phyloP scores from a whole-genome alignment of 495 filamentous ascomycete genomes.

The Penicillium salamii region DNA sequence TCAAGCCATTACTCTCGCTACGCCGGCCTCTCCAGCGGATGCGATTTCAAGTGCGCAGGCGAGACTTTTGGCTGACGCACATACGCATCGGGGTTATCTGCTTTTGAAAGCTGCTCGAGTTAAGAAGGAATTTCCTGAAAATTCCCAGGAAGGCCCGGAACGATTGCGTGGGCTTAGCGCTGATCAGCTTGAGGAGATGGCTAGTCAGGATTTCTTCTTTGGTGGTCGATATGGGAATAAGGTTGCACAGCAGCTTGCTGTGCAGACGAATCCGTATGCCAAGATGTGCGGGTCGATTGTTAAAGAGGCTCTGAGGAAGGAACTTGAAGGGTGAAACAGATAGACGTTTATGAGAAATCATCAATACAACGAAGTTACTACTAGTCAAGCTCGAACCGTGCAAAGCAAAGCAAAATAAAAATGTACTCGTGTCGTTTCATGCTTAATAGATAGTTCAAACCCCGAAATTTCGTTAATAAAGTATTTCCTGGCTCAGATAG shows the following conservation, averaged over 20 bases:
- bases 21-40: constrained; percentile 46
- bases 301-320: constrained; percentile 78
- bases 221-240: constrained; percentile 78
- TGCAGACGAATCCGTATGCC: constrained; percentile 80
- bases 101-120: constrained; percentile 61
- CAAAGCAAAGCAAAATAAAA: no score
- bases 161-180: constrained; percentile 40
- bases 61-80: constrained; percentile 62
- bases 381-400: no score
- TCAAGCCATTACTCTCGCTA: constrained; percentile 63
- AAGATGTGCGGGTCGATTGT: constrained; percentile 89
- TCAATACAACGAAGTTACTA: no score
- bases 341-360: no score
- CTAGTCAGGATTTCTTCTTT: constrained; percentile 68
- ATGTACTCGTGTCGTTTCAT: no score
- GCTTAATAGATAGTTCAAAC: no score
- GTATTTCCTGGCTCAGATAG: no score
- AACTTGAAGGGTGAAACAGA: constrained; percentile 39
- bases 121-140: constrained; percentile 17
- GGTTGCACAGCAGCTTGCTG: constrained; percentile 71
- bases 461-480: no score
- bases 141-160: constrained; percentile 21
- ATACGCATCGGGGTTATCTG: constrained; percentile 75
- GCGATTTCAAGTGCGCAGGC: constrained; percentile 59
- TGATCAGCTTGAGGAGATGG: constrained; percentile 66